phyloP scores from a whole-genome alignment of 495 filamentous ascomycete species.

The Tetracladium marchalianum region DNA sequence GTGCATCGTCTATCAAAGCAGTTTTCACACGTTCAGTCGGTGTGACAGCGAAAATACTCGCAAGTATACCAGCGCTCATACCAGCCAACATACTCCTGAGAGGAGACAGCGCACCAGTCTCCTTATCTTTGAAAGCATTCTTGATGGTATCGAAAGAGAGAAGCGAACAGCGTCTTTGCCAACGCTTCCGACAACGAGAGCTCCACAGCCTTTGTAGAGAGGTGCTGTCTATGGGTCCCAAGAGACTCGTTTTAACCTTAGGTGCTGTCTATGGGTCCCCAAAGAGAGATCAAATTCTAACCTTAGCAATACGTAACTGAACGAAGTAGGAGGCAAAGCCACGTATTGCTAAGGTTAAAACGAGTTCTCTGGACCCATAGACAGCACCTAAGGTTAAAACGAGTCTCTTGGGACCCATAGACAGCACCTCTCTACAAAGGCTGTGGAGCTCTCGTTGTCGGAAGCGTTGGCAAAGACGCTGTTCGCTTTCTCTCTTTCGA shows the following conservation, averaged over 20 bases:
- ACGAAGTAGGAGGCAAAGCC: too few species aligned
- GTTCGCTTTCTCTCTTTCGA: slow-evolving; percentile 61
- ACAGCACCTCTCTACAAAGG: slow-evolving; percentile 58
- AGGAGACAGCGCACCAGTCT: slow-evolving; percentile 44
- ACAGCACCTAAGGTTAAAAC: too few species aligned
- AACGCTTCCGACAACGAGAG: slow-evolving; percentile 27
- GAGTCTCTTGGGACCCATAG: too few species aligned
- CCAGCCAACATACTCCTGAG: slow-evolving; percentile 47
- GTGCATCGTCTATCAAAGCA: slow-evolving; percentile 58
- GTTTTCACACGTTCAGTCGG: slow-evolving; percentile 62
- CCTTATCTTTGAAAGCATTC: slow-evolving; percentile 44
- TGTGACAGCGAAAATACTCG: slow-evolving; percentile 50
- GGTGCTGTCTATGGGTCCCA: too few species aligned
- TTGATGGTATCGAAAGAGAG: slow-evolving; percentile 57
- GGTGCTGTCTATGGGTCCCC: too few species aligned
- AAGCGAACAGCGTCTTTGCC: slow-evolving; percentile 60
- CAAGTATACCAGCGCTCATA: slow-evolving; percentile 51
- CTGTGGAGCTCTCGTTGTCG: slow-evolving; percentile 29
- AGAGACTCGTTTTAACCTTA: too few species aligned
- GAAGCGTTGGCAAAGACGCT: slow-evolving; percentile 50
- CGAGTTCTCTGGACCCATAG: too few species aligned
- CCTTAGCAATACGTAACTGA: too few species aligned
- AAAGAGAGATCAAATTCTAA: too few species aligned
- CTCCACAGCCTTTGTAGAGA: slow-evolving; percentile 49
- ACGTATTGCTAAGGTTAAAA: too few species aligned